Evolutionary conservation across 1,284 basidiomycete species (phyloP), one percentile per base, ranked within the genome.

Genomic region (Taiwanofungus camphoratus): DNA sequence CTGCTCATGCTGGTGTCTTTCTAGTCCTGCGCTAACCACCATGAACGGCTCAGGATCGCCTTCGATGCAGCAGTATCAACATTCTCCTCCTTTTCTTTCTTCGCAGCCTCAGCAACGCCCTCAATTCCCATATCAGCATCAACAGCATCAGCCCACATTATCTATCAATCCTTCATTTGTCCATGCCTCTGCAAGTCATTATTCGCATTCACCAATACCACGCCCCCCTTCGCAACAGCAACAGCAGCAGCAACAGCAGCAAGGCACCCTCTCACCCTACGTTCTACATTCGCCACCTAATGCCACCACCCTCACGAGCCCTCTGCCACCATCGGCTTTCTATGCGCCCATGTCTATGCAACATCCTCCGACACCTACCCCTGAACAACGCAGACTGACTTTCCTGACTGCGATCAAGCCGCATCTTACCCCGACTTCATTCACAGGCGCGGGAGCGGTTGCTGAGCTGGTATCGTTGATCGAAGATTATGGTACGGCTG

Each of bases 401-500:
- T 75, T 86, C 45, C 62, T 73, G 13, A 56, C 61, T 3, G 65
- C 67, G 16, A 60, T 86, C 45, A 71, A 67, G 44, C 74, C 79
- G 0, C 60, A 77, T 16, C 65, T 87, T 5, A 70, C 69, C 43
- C 60, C 77, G 0, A 66, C 67, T 23, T 67, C 73, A 2, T 84
- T 87, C 56, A 75, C 74, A n/a, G 83, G 85, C 27, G 85, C 81
- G 16, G 73, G 73, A 11, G 79, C 83, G 1, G 82, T 88, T 8
- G 61, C 64, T 32, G 66, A 69, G 19, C 67, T 88, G 20, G 75
- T 79, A 15, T 64, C 64, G 22, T 66, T 66, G 23, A 73, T 88
- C 26, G 66, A 68, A 20, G 73, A 79, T 27, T 82, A 71, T 57
- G 82, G 84, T 15, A 61, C 72, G 7, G 56, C 69, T 34, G 79